Percentiles rank a stretch among this genome's conserved stretches.
Evolutionary conservation across 345 rosid genomes (phyloP).

Genomic region (Toxicodendron radicans): DNA sequence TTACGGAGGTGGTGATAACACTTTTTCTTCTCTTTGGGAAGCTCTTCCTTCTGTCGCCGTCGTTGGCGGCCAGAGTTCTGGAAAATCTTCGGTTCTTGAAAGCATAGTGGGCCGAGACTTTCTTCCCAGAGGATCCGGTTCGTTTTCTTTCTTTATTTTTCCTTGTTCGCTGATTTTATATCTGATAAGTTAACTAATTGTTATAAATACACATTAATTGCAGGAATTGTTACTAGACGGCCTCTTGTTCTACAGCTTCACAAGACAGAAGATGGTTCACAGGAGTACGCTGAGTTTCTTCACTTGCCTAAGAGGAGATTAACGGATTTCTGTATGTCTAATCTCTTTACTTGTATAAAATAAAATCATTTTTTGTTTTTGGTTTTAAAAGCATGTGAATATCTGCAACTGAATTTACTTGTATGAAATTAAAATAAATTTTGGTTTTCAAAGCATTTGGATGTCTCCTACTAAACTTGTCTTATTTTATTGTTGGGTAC

Average conservation of each 20-base stretch:
- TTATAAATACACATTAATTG: not conserved
- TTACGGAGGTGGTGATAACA: slow-evolving; percentile 72
- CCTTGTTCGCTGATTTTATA: not conserved
- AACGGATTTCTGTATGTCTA: slow-evolving; percentile 60
- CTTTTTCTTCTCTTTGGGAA: slow-evolving; percentile 92
- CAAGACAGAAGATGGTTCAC: slow-evolving; percentile 64
- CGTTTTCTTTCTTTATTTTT: not conserved
- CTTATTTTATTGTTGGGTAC: slow-evolving; percentile 19
- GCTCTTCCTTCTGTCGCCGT: slow-evolving; percentile 91
- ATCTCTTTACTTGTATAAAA: not conserved
- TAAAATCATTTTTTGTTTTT: too few relatives aligned
- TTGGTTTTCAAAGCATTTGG: not conserved
- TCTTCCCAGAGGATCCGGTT: slow-evolving; percentile 98
- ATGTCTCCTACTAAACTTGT: not conserved
- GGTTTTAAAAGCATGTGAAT: too few relatives aligned
- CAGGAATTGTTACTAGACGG: slow-evolving; percentile 91
- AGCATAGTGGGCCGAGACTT: slow-evolving; percentile 95
- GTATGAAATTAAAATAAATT: too few relatives aligned
- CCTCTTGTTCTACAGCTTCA: slow-evolving; percentile 92
- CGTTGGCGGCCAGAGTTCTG: slow-evolving; percentile 98
- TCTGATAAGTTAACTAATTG: not conserved
- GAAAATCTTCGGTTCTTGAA: slow-evolving; percentile 97
- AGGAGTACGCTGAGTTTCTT: slow-evolving; percentile 88
- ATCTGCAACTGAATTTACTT: not conserved
- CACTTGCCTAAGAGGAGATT: slow-evolving; percentile 70